Percentiles rank a stretch among this genome's conserved stretches.
Evolutionary conservation across 2,329 filamentous ascomycete species (phyloP).

Genomic region (Ophiostoma piceae): DNA sequence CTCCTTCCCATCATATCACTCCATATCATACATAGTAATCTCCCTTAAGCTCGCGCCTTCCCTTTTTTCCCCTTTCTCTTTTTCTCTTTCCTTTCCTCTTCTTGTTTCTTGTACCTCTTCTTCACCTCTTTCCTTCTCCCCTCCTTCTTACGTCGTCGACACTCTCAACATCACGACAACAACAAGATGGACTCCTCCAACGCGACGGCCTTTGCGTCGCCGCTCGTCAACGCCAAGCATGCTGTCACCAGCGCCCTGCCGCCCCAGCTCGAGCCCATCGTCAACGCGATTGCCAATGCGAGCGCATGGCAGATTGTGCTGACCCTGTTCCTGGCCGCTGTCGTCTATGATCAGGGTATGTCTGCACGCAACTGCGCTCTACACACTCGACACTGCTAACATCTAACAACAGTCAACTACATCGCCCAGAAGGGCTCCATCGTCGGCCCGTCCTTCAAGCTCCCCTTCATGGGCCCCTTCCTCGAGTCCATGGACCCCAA

Average conservation of each 20-base stretch:
- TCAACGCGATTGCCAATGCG: constrained; percentile 53
- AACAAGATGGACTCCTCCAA: constrained; percentile 41
- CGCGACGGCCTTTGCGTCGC: constrained; percentile 61
- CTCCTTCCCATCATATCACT: constrained; percentile 1
- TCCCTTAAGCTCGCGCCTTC: constrained; percentile 4
- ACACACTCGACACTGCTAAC: no score
- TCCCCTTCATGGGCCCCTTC: constrained; percentile 92
- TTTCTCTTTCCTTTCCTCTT: background rate
- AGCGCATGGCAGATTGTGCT: constrained; percentile 59
- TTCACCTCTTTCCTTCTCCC: background rate
- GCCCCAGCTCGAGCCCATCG: constrained; percentile 50
- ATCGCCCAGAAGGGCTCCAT: constrained; percentile 70
- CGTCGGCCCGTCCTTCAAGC: constrained; percentile 67
- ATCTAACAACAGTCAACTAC: constrained; percentile 65
- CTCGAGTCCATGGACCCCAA: constrained; percentile 86
- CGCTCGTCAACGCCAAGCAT: constrained; percentile 55
- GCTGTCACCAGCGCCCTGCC: constrained; percentile 44
- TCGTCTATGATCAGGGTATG: constrained; percentile 85
- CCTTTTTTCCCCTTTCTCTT: background rate
- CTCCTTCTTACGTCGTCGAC: background rate
- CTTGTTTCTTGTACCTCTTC: background rate
- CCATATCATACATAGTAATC: constrained; percentile 1
- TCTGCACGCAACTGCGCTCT: no score
- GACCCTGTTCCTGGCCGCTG: constrained; percentile 63
- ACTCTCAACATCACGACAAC: constrained; percentile 8